These are phyloP conservation scores for Rhododendron henanense DNA, from an alignment of 148 eudicot genomes.

Conservation along the genomic window DNA sequence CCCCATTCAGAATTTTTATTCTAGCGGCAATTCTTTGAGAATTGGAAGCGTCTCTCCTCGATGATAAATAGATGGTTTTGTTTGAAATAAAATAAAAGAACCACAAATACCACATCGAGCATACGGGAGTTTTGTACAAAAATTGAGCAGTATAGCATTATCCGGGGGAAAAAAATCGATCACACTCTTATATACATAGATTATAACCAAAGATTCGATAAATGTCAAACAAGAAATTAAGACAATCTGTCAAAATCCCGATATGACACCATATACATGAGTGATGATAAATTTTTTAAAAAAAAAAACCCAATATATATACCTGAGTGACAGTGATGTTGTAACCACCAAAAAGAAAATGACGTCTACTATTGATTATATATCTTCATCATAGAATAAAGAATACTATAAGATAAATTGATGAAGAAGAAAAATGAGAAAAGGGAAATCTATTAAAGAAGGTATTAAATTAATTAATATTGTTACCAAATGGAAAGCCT, in stretches of 20 bases:
- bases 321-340: not conserved
- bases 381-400: not conserved
- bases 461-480: not conserved
- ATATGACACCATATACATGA: not conserved
- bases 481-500: conserved; percentile 69
- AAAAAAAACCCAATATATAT: not conserved
- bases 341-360: not conserved
- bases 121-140: not conserved
- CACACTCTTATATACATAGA: not conserved
- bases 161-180: too few species aligned
- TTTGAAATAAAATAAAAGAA: not conserved
- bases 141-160: not conserved
- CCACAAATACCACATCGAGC: not conserved
- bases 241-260: not conserved
- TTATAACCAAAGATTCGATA: not conserved
- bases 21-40: not conserved
- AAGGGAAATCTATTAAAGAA: not conserved
- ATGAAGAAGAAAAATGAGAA: not conserved
- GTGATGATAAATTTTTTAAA: not conserved
- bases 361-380: not conserved
- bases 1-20: not conserved
- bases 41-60: not conserved
- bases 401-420: not conserved
- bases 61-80: not conserved
- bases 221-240: not conserved